Evolutionary conservation across 2,329 filamentous ascomycete species (phyloP).

Genomic region (Thielaviopsis cerberus): DNA sequence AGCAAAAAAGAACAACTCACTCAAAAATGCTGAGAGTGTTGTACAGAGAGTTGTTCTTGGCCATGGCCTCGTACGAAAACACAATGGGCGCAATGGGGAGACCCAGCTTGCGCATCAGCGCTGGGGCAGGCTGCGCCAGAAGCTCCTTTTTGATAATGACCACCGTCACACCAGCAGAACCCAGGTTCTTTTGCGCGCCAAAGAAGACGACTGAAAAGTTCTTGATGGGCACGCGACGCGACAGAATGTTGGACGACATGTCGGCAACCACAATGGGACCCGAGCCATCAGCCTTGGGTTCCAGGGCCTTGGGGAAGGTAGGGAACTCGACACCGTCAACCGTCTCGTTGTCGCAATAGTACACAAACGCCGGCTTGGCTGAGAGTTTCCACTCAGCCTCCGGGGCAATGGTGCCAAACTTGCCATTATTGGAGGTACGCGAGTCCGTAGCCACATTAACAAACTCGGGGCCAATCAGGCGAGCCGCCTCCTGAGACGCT

Average conservation of each 20-base stretch:
- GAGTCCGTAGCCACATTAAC: constrained; percentile 65
- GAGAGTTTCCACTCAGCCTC: constrained; percentile 61
- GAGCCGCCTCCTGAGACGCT: constrained; percentile 63
- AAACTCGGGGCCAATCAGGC: constrained; percentile 57
- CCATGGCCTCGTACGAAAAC: constrained; percentile 64
- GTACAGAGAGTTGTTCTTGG: constrained; percentile 88
- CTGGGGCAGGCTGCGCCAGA: constrained; percentile 51
- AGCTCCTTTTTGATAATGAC: constrained; percentile 68
- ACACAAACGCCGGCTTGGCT: constrained; percentile 53
- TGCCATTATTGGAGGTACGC: constrained; percentile 48
- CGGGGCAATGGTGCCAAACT: constrained; percentile 69
- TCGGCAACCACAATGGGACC: constrained; percentile 70
- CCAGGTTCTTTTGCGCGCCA: constrained; percentile 88
- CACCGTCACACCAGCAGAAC: constrained; percentile 69
- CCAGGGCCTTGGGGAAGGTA: constrained; percentile 45
- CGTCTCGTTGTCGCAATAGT: constrained; percentile 88
- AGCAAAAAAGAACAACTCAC: constrained; percentile 23
- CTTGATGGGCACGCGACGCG: constrained; percentile 53
- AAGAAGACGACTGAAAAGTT: constrained; percentile 80
- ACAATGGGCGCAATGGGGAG: constrained; percentile 65
- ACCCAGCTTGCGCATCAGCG: constrained; percentile 53
- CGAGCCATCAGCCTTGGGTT: constrained; percentile 37
- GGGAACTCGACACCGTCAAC: constrained; percentile 88
- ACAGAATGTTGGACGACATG: constrained; percentile 89
- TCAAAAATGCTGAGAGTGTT: constrained; percentile 91